A percentile compares a stretch with the other conserved stretches of the same genome.
Evolutionary conservation across 2,329 filamentous ascomycete species (phyloP).

Genomic region (Fusarium sp.): DNA sequence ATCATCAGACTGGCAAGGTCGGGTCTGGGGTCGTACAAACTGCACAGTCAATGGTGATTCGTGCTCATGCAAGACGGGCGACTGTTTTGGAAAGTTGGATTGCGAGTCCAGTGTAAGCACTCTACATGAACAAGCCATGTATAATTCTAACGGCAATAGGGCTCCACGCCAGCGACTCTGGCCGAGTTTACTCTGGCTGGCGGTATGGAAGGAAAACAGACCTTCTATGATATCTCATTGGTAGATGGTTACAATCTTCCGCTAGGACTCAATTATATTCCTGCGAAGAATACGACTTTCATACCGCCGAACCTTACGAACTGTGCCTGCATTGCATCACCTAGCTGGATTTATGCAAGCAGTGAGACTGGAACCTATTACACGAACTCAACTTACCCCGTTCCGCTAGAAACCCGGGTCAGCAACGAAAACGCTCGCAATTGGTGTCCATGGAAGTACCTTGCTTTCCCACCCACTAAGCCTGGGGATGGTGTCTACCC

Average conservation of each 20-base stretch:
- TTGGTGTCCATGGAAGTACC: slow-evolving; percentile 87
- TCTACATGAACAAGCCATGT: background rate
- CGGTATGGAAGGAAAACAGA: slow-evolving; percentile 69
- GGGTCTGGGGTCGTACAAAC: slow-evolving; percentile 86
- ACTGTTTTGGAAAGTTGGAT: slow-evolving; percentile 77
- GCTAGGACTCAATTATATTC: slow-evolving; percentile 70
- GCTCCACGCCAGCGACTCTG: slow-evolving; percentile 78
- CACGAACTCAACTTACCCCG: slow-evolving; percentile 73
- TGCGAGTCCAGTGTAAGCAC: slow-evolving; percentile 74
- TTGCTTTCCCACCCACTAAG: slow-evolving; percentile 73
- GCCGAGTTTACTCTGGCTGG: slow-evolving; percentile 84
- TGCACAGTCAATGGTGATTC: slow-evolving; percentile 79
- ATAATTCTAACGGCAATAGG: slow-evolving; percentile 58
- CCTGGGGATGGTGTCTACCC: slow-evolving; percentile 82
- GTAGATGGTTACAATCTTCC: slow-evolving; percentile 89
- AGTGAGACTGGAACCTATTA: slow-evolving; percentile 67
- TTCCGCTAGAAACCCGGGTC: slow-evolving; percentile 73
- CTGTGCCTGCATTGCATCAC: slow-evolving; percentile 78
- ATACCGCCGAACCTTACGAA: slow-evolving; percentile 83
- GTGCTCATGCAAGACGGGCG: slow-evolving; percentile 78
- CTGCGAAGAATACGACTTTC: slow-evolving; percentile 70
- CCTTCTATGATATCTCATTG: slow-evolving; percentile 86
- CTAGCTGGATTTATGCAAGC: slow-evolving; percentile 68
- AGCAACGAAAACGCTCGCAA: slow-evolving; percentile 67
- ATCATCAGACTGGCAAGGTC: slow-evolving; percentile 80